Conservation (phyloP, 805 yeast genomes). For the Maudiozyma pseudohumilis region DNA sequence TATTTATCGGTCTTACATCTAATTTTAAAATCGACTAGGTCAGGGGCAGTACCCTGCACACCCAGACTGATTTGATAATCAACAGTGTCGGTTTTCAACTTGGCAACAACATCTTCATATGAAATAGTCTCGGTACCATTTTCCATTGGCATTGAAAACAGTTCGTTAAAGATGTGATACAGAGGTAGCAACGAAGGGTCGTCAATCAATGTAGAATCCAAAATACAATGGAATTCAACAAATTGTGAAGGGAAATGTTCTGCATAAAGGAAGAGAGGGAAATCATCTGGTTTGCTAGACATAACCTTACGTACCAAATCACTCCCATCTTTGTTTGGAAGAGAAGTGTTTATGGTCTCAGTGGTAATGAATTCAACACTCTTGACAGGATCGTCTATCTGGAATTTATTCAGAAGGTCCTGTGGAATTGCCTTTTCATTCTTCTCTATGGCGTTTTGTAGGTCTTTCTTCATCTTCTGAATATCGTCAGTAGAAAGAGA, state of each 20-base stretch:
- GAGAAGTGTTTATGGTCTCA: slow-evolving; percentile 34
- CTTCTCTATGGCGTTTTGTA: slow-evolving; percentile 51
- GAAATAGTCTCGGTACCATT: slow-evolving; percentile 49
- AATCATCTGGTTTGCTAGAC: slow-evolving; percentile 32
- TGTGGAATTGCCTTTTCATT: slow-evolving; percentile 77
- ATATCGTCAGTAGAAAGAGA: slow-evolving; percentile 55
- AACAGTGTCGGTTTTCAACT: slow-evolving; percentile 64
- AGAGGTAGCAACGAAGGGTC: slow-evolving; percentile 47
- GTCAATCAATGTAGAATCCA: slow-evolving; percentile 45
- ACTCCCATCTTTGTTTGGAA: slow-evolving; percentile 14
- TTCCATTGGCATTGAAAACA: slow-evolving; percentile 64
- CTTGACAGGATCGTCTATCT: slow-evolving; percentile 62
- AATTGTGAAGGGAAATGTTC: slow-evolving; percentile 78
- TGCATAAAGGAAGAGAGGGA: slow-evolving; percentile 65
- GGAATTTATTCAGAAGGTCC: slow-evolving; percentile 48
- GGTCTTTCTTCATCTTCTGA: slow-evolving; percentile 36
- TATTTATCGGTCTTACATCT: slow-evolving; percentile 57
- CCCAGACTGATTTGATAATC: slow-evolving; percentile 48
- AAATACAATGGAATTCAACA: slow-evolving; percentile 51
- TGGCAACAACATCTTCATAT: slow-evolving; percentile 67
- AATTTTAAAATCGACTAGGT: slow-evolving; percentile 51
- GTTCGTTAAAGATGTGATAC: slow-evolving; percentile 51
- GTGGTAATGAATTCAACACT: slow-evolving; percentile 63
- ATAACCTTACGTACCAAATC: slow-evolving; percentile 19
- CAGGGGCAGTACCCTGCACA: slow-evolving; percentile 52